Percentiles rank a stretch among this genome's conserved stretches.
phyloP scores from a whole-genome alignment of 495 filamentous ascomycete genomes.

The Daldinia childiae region DNA sequence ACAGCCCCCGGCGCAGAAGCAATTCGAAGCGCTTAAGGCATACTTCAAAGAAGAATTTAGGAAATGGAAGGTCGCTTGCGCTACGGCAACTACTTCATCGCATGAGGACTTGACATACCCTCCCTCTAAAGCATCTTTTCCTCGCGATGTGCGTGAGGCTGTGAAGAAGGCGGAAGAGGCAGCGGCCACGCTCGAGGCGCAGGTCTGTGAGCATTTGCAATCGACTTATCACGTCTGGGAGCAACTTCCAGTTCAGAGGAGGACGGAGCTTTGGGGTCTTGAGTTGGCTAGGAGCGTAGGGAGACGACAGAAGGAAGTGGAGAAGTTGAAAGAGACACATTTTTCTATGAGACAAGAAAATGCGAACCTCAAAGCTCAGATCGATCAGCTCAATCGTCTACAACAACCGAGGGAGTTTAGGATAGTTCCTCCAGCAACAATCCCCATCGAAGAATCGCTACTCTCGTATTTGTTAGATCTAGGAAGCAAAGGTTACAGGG shows the following conservation, averaged over 20 bases:
- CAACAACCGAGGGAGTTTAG: slow-evolving; percentile 78
- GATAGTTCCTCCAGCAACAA: slow-evolving; percentile 68
- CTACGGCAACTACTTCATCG: slow-evolving; percentile 53
- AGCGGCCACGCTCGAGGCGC: slow-evolving; percentile 64
- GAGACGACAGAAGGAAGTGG: slow-evolving; percentile 71
- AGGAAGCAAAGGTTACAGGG: slow-evolving; percentile 29
- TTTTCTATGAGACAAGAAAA: slow-evolving; percentile 74
- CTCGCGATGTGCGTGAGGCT: slow-evolving; percentile 55
- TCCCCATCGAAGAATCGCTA: slow-evolving; percentile 63
- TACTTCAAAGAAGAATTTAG: slow-evolving; percentile 72
- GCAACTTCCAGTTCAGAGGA: slow-evolving; percentile 62
- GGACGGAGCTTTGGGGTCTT: slow-evolving; percentile 76
- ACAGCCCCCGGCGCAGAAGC: slow-evolving; percentile 70
- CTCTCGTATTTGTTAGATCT: slow-evolving; percentile 50
- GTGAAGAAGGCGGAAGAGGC: slow-evolving; percentile 52
- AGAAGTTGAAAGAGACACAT: slow-evolving; percentile 67
- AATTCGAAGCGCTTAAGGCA: slow-evolving; percentile 73
- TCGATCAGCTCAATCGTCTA: slow-evolving; percentile 71
- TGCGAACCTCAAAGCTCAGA: slow-evolving; percentile 72
- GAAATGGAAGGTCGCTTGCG: slow-evolving; percentile 64
- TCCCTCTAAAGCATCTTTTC: slow-evolving; percentile 33
- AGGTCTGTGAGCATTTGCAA: slow-evolving; percentile 73
- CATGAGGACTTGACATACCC: slow-evolving; percentile 55
- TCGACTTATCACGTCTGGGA: slow-evolving; percentile 78
- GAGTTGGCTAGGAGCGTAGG: slow-evolving; percentile 78